Percentiles rank a stretch among this genome's conserved stretches.
These are phyloP conservation scores for Penicillium hordei DNA, from an alignment of 2,329 filamentous ascomycete species.

Conservation along the genomic window DNA sequence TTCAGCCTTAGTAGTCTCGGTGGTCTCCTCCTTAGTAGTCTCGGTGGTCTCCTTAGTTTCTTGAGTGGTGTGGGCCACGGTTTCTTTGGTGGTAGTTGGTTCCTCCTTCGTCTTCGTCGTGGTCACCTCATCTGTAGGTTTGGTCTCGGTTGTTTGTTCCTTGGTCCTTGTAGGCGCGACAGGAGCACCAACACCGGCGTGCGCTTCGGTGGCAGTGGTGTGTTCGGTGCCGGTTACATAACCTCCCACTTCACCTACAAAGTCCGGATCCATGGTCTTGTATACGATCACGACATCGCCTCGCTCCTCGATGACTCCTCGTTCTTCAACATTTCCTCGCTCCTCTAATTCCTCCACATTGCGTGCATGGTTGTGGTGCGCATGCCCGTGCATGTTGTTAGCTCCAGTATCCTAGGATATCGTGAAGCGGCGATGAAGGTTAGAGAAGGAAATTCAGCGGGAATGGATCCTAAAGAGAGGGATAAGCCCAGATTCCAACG, in stretches of 20 bases:
- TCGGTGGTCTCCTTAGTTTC: slow-evolving; percentile 19
- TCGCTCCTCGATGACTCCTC: slow-evolving; percentile 5
- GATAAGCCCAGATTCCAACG: slow-evolving; percentile 19
- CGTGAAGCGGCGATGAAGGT: slow-evolving; percentile 1
- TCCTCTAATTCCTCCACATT: slow-evolving; percentile 22
- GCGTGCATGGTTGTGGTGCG: slow-evolving; percentile 30
- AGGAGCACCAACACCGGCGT: slow-evolving; percentile 32
- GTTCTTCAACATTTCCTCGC: slow-evolving; percentile 11
- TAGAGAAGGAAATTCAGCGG: neutral
- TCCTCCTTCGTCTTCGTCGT: slow-evolving; percentile 7
- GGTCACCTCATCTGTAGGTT: slow-evolving; percentile 13
- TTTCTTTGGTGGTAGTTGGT: slow-evolving; percentile 16
- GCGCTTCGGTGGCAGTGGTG: slow-evolving; percentile 13
- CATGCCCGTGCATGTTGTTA: slow-evolving; percentile 35
- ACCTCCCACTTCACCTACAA: slow-evolving; percentile 51
- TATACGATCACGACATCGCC: slow-evolving; percentile 45
- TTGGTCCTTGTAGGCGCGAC: slow-evolving; percentile 21
- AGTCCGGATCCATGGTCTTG: slow-evolving; percentile 54
- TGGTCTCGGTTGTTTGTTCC: slow-evolving; percentile 17
- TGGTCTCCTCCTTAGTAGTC: slow-evolving; percentile 13
- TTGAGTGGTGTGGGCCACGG: slow-evolving; percentile 13
- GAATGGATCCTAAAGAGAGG: slow-evolving; percentile 9
- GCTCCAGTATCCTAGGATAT: slow-evolving; percentile 2
- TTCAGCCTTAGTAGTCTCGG: slow-evolving; percentile 9
- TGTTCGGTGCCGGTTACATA: slow-evolving; percentile 42